phyloP scores from a whole-genome alignment of 1,284 basidiomycete species.

The Melampsora americana region DNA sequence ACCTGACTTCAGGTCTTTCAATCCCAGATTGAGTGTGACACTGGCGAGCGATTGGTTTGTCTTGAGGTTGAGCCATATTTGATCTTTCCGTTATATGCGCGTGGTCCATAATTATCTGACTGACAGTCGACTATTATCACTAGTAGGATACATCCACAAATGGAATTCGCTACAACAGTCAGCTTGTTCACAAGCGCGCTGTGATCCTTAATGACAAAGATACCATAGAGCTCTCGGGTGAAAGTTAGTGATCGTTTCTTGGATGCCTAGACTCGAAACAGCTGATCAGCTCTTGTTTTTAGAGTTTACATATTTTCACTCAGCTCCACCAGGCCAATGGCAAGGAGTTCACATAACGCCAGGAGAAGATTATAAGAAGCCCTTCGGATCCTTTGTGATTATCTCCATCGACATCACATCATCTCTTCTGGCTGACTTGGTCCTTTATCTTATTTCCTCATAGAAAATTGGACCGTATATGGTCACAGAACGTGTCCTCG shows the following conservation, averaged over 20 bases:
- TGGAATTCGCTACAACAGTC: slow-evolving; percentile 37
- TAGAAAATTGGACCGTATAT: slow-evolving; percentile 32
- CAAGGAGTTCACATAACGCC: not conserved
- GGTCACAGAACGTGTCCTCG: slow-evolving; percentile 32
- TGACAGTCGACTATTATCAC: not conserved
- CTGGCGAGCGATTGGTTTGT: slow-evolving; percentile 42
- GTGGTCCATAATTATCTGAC: not conserved
- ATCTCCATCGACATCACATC: not conserved
- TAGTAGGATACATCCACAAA: slow-evolving; percentile 39
- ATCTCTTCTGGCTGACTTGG: not conserved
- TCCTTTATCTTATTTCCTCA: not conserved
- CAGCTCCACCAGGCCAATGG: slow-evolving; percentile 17
- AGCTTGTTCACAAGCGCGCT: slow-evolving; percentile 29
- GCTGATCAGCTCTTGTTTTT: not conserved
- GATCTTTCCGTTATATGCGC: not conserved
- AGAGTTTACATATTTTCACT: slow-evolving; percentile 41
- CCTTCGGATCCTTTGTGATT: not conserved
- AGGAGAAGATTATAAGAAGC: slow-evolving; percentile 4
- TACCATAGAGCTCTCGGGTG: slow-evolving; percentile 32
- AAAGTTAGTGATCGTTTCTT: slow-evolving; percentile 13
- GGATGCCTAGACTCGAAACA: not conserved
- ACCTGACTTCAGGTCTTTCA: not conserved
- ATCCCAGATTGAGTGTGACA: slow-evolving; percentile 41
- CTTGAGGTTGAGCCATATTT: slow-evolving; percentile 15
- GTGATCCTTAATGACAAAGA: slow-evolving; percentile 37